phyloP scores from a whole-genome alignment of 2,329 filamentous ascomycete species.

The Fusarium veterinarium region DNA sequence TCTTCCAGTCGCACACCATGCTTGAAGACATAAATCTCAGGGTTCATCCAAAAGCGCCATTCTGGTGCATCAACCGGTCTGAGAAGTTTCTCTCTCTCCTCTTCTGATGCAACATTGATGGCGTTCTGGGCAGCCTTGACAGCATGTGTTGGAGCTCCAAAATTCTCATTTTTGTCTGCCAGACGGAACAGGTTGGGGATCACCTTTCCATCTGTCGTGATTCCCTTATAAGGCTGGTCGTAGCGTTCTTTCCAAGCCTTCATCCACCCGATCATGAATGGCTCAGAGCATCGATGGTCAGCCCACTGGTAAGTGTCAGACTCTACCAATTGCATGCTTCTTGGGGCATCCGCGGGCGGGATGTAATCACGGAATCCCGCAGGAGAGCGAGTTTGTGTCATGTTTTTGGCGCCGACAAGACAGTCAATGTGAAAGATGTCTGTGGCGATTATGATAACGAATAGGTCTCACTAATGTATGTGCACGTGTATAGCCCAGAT shows the following conservation, averaged over 20 bases:
- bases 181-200: slow-evolving; percentile 6
- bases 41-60: slow-evolving; percentile 76
- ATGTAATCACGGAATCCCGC: slow-evolving; percentile 29
- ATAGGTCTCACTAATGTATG: neutral
- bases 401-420: neutral
- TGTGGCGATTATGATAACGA: neutral
- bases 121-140: neutral
- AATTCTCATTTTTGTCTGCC: slow-evolving; percentile 7
- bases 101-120: slow-evolving; percentile 7
- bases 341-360: slow-evolving; percentile 4
- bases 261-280: slow-evolving; percentile 33
- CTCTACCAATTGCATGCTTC: slow-evolving; percentile 21
- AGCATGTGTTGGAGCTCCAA: slow-evolving; percentile 4
- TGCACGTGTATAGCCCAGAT: neutral
- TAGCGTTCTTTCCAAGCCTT: slow-evolving; percentile 20
- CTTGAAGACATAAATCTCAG: slow-evolving; percentile 74
- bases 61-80: slow-evolving; percentile 75
- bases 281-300: slow-evolving; percentile 19
- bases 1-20: slow-evolving; percentile 78
- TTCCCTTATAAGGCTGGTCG: slow-evolving; percentile 21
- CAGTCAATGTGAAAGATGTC: no score
- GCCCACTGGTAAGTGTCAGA: slow-evolving; percentile 30
- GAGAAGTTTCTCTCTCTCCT: slow-evolving; percentile 59
- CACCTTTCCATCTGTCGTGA: slow-evolving; percentile 13
- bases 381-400: neutral